A percentile compares a stretch with the other conserved stretches of the same genome.
Conservation (phyloP, 2,329 filamentous ascomycete species). For the Blumeria graminis region DNA sequence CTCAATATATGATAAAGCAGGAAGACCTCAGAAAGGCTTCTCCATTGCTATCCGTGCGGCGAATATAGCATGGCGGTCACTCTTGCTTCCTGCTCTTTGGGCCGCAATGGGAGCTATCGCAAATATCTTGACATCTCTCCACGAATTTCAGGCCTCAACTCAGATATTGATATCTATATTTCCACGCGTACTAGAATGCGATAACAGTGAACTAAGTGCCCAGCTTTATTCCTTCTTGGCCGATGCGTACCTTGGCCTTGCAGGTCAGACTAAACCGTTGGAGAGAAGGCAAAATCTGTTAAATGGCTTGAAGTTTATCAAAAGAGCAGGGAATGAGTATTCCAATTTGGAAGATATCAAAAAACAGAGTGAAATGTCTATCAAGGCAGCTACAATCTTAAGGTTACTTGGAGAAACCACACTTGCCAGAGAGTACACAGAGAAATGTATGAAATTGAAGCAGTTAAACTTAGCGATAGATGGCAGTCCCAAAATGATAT, state of each 20-base stretch:
- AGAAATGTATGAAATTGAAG: conserved; percentile 27
- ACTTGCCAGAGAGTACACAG: conserved; percentile 30
- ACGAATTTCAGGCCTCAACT: conserved; percentile 31
- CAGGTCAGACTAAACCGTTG: conserved; percentile 20
- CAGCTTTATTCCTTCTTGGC: conserved; percentile 33
- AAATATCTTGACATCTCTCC: conserved; percentile 31
- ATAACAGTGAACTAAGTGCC: conserved; percentile 30
- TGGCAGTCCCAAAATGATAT: too few relatives aligned
- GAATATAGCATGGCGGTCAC: conserved; percentile 32
- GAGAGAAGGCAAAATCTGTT: conserved; percentile 25
- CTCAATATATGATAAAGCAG: conserved; percentile 30
- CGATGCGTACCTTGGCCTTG: conserved; percentile 40
- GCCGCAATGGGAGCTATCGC: conserved; percentile 31
- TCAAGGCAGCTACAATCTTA: conserved; percentile 42
- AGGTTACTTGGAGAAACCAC: conserved; percentile 29
- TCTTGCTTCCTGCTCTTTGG: conserved; percentile 35
- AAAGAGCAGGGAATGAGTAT: conserved; percentile 21
- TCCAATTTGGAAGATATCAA: conserved; percentile 30
- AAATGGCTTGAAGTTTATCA: conserved; percentile 14
- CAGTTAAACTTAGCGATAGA: conserved; percentile 10
- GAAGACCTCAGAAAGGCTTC: conserved; percentile 37
- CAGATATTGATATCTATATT: conserved; percentile 35
- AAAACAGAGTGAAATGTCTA: conserved; percentile 37
- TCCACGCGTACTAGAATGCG: conserved; percentile 37
- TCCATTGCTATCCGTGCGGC: conserved; percentile 40